Evolutionary conservation across 768 basidiomycete species (phyloP), one percentile per base, ranked within the genome.

Genomic region (Gloeophyllum trabeum): DNA sequence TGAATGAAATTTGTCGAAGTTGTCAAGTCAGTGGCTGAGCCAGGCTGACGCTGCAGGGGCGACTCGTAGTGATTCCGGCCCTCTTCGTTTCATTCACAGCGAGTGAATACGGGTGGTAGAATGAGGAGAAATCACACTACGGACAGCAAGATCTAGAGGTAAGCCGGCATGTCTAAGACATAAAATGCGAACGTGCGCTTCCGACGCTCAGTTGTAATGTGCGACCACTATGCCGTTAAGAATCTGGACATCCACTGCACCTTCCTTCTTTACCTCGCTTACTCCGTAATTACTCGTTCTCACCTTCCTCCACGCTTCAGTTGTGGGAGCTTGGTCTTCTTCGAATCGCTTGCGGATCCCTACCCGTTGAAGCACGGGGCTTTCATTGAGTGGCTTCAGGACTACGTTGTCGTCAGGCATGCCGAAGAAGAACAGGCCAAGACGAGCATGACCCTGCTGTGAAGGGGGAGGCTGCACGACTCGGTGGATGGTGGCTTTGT

Each of bases 401-500:
- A 40, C 42, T 24, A 58, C 50, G 28, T 56, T 49, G 48, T 63
- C 56, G 45, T 58, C 52, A 20, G 61, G 51, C 32, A 61, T 48
- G 4, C 51, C 49, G 50, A 65, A 65, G 51, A 62, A 65, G 47
- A 52, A 55, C 13, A 60, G 43, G 19, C 63, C 62, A 13, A 65
- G 58, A 10, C 63, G 59, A 32, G 46, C 44, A 49, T 54, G 56
- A 3, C 52, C 52, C 2, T 49, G 58, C 49, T 65, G 63, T 43
- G 61, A 60, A 19, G 42, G 41, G 1, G 63, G 63, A 7, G 63
- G 63, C 43, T 62, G 61, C 12, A 60, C 46, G 34, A 65, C 63
- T 34, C 63, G 63, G 46, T 64, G 63, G 30, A 65, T 57, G 1
- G 63, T 62, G 7, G 57, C 54, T 45, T 57, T 60, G 43, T 60